Percentiles rank a stretch among this genome's conserved stretches.
Conservation (phyloP, 2,329 filamentous ascomycete genomes). For the Xylaria sp. region DNA sequence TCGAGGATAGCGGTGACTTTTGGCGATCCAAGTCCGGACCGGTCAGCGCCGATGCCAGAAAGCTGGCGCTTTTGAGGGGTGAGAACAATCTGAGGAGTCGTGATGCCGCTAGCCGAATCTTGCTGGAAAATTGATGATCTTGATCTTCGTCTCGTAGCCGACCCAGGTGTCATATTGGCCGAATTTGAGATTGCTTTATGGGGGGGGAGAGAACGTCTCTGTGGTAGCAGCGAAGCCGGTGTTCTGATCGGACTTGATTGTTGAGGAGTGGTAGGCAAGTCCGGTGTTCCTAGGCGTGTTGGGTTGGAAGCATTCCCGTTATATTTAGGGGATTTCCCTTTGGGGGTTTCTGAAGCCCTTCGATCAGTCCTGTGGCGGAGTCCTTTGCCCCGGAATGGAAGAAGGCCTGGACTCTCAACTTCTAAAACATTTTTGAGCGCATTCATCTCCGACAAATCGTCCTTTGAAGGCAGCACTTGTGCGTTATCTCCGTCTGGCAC, state of each 20-base stretch:
- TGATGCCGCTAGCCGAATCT: slow-evolving; percentile 60
- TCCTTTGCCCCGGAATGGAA: slow-evolving; percentile 62
- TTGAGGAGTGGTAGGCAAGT: slow-evolving; percentile 57
- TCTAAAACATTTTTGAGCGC: slow-evolving; percentile 57
- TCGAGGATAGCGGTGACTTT: slow-evolving; percentile 77
- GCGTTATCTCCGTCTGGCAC: slow-evolving; percentile 59
- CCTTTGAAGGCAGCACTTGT: slow-evolving; percentile 54
- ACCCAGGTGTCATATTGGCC: slow-evolving; percentile 41
- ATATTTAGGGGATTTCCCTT: slow-evolving; percentile 46
- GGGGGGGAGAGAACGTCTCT: slow-evolving; percentile 59
- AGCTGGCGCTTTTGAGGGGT: slow-evolving; percentile 70
- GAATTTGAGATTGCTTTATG: slow-evolving; percentile 53
- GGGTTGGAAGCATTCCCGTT: slow-evolving; percentile 39
- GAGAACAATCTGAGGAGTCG: slow-evolving; percentile 72
- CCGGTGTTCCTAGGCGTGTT: slow-evolving; percentile 47
- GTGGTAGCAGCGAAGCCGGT: slow-evolving; percentile 59
- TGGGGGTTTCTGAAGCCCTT: slow-evolving; percentile 56
- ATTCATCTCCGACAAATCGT: slow-evolving; percentile 45
- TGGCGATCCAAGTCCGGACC: slow-evolving; percentile 78
- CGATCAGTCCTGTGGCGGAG: slow-evolving; percentile 61
- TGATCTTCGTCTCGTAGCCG: slow-evolving; percentile 40
- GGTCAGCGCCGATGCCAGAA: slow-evolving; percentile 76
- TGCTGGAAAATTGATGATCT: slow-evolving; percentile 54
- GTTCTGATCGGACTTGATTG: slow-evolving; percentile 62
- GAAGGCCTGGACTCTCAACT: slow-evolving; percentile 65